These are phyloP conservation scores for Trametes versicolor DNA, from an alignment of 1,284 basidiomycete species.

Conservation along the genomic window DNA sequence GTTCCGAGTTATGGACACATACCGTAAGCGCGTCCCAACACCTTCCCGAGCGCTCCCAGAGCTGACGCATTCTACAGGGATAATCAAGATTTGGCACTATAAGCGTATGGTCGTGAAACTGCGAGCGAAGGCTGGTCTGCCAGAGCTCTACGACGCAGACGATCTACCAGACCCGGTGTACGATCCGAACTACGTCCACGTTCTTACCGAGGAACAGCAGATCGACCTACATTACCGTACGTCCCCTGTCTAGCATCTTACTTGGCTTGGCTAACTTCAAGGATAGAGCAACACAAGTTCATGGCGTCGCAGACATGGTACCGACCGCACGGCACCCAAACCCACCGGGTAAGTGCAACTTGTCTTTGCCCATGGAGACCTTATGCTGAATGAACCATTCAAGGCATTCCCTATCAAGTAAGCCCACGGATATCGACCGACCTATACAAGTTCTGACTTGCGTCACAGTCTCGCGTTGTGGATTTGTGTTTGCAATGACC, in stretches of 20 bases:
- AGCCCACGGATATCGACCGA: slow-evolving; percentile 34
- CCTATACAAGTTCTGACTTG: slow-evolving; percentile 19
- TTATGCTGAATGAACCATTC: background rate
- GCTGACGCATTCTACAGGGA: slow-evolving; percentile 52
- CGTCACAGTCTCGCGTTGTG: slow-evolving; percentile 61
- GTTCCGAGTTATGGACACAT: slow-evolving; percentile 80
- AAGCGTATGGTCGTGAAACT: slow-evolving; percentile 66
- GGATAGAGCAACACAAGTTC: slow-evolving; percentile 72
- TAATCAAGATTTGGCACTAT: slow-evolving; percentile 80
- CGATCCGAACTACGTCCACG: slow-evolving; percentile 79
- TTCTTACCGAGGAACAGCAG: slow-evolving; percentile 79
- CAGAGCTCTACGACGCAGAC: slow-evolving; percentile 75
- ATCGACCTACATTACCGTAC: slow-evolving; percentile 72
- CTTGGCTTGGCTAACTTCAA: background rate
- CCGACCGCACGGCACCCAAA: slow-evolving; percentile 86
- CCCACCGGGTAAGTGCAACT: slow-evolving; percentile 67
- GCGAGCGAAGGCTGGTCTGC: slow-evolving; percentile 67
- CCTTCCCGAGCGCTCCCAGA: background rate
- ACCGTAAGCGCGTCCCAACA: slow-evolving; percentile 59
- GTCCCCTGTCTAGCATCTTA: slow-evolving; percentile 36
- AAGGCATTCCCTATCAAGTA: slow-evolving; percentile 85
- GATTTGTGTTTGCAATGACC: slow-evolving; percentile 78
- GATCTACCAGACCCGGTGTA: slow-evolving; percentile 82
- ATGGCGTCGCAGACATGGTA: slow-evolving; percentile 86
- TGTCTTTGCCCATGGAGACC: slow-evolving; percentile 1